These are phyloP conservation scores for Nicotiana noctiflora DNA, from an alignment of 257 asterid species.

Conservation along the genomic window DNA sequence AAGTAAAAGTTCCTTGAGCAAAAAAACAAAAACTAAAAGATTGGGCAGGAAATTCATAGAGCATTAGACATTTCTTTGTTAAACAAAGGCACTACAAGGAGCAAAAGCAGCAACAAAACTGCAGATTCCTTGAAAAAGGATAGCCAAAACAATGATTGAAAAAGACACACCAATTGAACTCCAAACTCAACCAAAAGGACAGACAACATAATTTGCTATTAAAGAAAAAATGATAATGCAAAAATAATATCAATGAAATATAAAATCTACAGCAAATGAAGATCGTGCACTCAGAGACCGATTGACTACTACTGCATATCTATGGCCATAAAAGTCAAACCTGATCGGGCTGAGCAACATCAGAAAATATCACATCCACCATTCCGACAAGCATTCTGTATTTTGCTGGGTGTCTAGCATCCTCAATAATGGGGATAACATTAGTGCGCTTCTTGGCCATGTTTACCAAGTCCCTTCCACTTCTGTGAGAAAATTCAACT, in stretches of 20 bases:
- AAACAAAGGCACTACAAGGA: not conserved
- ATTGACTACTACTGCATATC: not conserved
- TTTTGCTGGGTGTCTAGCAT: constrained; percentile 95
- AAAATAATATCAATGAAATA: not conserved
- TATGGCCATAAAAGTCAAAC: constrained; percentile 18
- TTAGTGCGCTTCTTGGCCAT: constrained; percentile 95
- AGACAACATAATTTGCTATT: too few species aligned
- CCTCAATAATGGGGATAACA: constrained; percentile 88
- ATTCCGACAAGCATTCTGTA: constrained; percentile 96
- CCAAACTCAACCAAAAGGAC: not conserved
- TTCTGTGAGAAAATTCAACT: constrained; percentile 88
- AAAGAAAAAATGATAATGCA: not conserved
- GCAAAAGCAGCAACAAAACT: not conserved
- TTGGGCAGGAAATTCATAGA: not conserved
- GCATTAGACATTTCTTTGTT: not conserved
- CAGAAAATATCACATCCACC: constrained; percentile 97
- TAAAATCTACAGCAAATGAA: not conserved
- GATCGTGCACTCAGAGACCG: not conserved
- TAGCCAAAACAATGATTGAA: not conserved
- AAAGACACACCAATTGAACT: too few species aligned
- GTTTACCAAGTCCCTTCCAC: constrained; percentile 91
- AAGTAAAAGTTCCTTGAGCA: not conserved
- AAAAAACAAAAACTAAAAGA: not conserved
- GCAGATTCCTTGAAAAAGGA: not conserved
- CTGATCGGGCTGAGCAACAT: constrained; percentile 99